These are phyloP conservation scores for Tulasnella sp. DNA, from an alignment of 768 basidiomycete species.

Conservation along the genomic window DNA sequence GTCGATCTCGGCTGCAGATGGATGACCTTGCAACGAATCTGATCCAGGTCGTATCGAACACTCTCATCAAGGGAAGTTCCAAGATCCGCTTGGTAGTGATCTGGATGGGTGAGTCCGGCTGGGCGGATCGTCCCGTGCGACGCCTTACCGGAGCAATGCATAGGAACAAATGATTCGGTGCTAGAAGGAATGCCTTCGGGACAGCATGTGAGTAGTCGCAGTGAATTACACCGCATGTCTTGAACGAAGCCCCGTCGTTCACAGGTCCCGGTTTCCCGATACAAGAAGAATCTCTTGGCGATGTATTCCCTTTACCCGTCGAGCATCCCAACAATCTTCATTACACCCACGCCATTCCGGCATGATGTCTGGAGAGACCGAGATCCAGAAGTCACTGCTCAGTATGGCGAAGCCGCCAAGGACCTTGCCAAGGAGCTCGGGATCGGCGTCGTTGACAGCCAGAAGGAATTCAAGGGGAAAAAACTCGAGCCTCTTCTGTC, in stretches of 20 bases:
- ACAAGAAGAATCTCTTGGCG: conserved; percentile 25
- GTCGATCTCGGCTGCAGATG: background rate
- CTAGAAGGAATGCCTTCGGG: conserved; percentile 25
- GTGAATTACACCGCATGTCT: background rate
- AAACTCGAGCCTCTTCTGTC: conserved; percentile 15
- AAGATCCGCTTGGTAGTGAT: conserved; percentile 71
- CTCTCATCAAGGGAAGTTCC: conserved; percentile 47
- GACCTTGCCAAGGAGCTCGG: conserved; percentile 24
- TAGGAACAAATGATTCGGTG: conserved; percentile 28
- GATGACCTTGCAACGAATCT: background rate
- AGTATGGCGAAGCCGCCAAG: conserved; percentile 25
- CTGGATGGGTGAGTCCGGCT: conserved; percentile 63
- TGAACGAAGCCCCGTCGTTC: background rate
- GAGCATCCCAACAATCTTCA: conserved; percentile 28
- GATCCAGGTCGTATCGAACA: background rate
- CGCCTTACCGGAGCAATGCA: background rate
- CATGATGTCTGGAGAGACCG: conserved; percentile 23
- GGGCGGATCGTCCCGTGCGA: background rate
- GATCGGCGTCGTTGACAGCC: conserved; percentile 10
- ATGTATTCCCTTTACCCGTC: conserved; percentile 29
- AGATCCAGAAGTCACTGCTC: conserved; percentile 20
- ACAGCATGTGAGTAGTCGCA: conserved; percentile 14
- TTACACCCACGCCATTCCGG: conserved; percentile 25
- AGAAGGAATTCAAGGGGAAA: conserved; percentile 25
- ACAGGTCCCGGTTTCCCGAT: conserved; percentile 23